These are phyloP conservation scores for Monosporascus sp. DNA, from an alignment of 2,329 filamentous ascomycete species.

Conservation along the genomic window DNA sequence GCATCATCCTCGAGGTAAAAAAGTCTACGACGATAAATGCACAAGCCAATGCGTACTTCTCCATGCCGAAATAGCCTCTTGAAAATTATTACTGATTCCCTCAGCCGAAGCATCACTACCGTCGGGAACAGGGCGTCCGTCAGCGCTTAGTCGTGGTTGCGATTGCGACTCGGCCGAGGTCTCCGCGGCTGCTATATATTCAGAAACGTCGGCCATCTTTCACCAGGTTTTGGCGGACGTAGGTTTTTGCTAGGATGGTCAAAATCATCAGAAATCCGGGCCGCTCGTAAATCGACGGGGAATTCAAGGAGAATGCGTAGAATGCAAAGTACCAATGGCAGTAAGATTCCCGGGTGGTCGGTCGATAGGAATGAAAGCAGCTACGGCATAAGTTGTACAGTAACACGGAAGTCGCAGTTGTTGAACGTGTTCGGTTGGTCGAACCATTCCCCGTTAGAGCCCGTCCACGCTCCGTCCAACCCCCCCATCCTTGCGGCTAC, in stretches of 20 bases:
- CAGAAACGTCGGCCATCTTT: conserved; percentile 22
- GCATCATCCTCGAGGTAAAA: not conserved
- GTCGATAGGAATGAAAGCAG: not conserved
- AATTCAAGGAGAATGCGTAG: not conserved
- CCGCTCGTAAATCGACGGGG: not conserved
- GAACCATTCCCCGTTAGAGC: not conserved
- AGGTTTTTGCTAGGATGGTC: conserved; percentile 12
- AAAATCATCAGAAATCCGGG: conserved; percentile 14
- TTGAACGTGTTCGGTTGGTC: not conserved
- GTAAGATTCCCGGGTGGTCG: not conserved
- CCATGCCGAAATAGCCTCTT: conserved; percentile 93
- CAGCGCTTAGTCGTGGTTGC: conserved; percentile 20
- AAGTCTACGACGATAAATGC: conserved; percentile 3
- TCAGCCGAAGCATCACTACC: conserved; percentile 17
- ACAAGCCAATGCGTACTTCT: conserved; percentile 58
- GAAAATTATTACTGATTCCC: conserved; percentile 84
- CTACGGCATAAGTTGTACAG: not conserved
- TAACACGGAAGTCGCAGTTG: not conserved
- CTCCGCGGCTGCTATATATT: conserved; percentile 17
- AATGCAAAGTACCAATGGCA: not conserved
- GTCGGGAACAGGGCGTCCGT: conserved; percentile 13
- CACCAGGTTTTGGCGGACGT: conserved; percentile 9
- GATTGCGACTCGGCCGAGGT: conserved; percentile 19
- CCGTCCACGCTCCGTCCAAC: not conserved
- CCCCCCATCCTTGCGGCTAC: not conserved